Base-by-base conservation (phyloP, 2,329 filamentous ascomycete genomes). In the Xylariaceae sp. region DNA sequence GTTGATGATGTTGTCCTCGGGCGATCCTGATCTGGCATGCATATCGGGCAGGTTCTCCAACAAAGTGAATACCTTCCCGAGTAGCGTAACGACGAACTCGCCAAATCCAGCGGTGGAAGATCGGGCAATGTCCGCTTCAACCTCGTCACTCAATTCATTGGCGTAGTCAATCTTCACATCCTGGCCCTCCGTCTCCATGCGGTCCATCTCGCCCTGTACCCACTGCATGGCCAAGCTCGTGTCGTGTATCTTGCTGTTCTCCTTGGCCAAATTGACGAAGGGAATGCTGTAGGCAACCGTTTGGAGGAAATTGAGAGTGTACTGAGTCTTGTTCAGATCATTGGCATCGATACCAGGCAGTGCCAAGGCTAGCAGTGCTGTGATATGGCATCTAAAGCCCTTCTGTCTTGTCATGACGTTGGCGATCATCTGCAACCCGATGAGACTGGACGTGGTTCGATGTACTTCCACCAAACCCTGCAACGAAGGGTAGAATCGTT, bases 381-480 rank as follows among this genome's bases (percentile, higher is more conserved):
- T 99, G 57, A 99, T 86, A 68, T 99, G 94, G 66, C 94, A 97
- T 54, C 94, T 83, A 68, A 94, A 97, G n/a, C 94, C 94, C 71
- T 96, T 97, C 39, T 91, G 90, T 66, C 89, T 87, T 13, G 91
- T 86, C 82, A 99, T 95, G 63, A 92, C 84, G 67, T 91, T 90
- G 57, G 92, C 89, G 55, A 97, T 83, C 78, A 96, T 90, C 73
- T 97, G 92, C 54, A 99, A 76, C 40, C 93, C 89, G 64, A 93
- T 88, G 53, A 99, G 80, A 53, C 93, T 97, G 0, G 94, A 96
- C 5, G 92, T 93, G 2, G 94, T 99, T 48, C 94, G 84, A 73
- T 99, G 94, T 3, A 99, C 94, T 71, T 99, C 94, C 4, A 99
- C 94, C 47, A 99, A 76, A 0, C 95, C 95, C 70, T 99, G 94